Evolutionary conservation across 345 rosid genomes (phyloP), one percentile per base, ranked within the genome.

Genomic region (Pelargonium nanum): DNA sequence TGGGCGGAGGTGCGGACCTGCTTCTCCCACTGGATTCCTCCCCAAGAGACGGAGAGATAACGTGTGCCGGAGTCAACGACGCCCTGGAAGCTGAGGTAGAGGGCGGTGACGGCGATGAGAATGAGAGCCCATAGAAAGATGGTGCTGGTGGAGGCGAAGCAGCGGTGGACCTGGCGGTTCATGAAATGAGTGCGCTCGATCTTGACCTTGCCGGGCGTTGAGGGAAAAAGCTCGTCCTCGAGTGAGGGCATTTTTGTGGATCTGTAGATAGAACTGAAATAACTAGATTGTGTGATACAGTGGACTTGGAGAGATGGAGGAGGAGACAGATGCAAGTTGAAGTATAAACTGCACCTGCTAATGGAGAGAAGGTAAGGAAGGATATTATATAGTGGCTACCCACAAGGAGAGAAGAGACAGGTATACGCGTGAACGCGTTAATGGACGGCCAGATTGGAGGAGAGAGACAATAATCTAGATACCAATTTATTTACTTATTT

Each of bases 201-300:
- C 78, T 90, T 90, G 81, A 91, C 81, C 77, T 91, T 91, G 0
- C 96, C 96, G 1, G 97, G 91, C 55, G 97, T 91, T 24, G 97
- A 85, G 22, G 96, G 96, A 67, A 85, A 88, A 65, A 85, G 67
- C 68, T 86, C 91, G 22, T 84, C 91, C 64, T 88, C 85, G 24
- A 85, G 68, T 0, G 85, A 84, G 54, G 91, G 91, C 95, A 87
- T 90, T 56, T 62, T 70, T 24, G 22, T 40, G 9, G 22, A 24
- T 25, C 21, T 65, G 24, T 0, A 56, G 20, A 3, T 58, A 20
- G 16, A 53, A 23, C 28, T 16, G 17, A 51, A 22, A 8, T 24
- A 12, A 26, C 54, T 30, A 4, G 23, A 24, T 17, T 6, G 24
- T 20, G 19, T 34, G n/a, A n/a, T n/a, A n/a, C n/a, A n/a, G n/a